phyloP scores from a whole-genome alignment of 805 yeast genomes.

The Kuraishia borneana region DNA sequence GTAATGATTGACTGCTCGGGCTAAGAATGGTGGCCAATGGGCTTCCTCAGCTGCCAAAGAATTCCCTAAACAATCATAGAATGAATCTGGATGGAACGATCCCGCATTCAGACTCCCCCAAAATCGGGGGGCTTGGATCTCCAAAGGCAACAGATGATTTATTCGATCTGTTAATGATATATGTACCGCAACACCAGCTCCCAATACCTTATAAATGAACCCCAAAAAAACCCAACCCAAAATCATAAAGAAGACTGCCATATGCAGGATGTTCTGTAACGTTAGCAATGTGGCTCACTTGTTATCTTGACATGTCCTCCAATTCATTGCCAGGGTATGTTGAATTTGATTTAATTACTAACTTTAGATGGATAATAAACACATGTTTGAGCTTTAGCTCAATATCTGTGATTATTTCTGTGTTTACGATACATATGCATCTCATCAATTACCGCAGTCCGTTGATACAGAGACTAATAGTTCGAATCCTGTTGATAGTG shows the following conservation, averaged over 20 bases:
- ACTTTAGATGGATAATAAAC: too few relatives aligned
- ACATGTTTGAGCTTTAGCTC: too few relatives aligned
- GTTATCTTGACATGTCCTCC: too few relatives aligned
- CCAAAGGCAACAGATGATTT: constrained; percentile 19
- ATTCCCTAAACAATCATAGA: constrained; percentile 45
- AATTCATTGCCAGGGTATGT: too few relatives aligned
- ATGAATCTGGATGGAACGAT: constrained; percentile 59
- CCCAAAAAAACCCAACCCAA: background rate
- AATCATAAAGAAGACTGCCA: background rate
- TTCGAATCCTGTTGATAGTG: constrained; percentile 71
- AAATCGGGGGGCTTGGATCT: constrained; percentile 13
- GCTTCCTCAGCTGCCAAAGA: constrained; percentile 40
- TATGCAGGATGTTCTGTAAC: constrained; percentile 14
- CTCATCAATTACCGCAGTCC: constrained; percentile 77
- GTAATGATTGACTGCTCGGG: constrained; percentile 32
- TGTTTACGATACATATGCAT: constrained; percentile 38
- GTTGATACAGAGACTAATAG: constrained; percentile 71
- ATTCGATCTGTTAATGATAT: constrained; percentile 21
- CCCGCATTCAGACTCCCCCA: constrained; percentile 37
- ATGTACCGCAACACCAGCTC: constrained; percentile 22
- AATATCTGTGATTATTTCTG: constrained; percentile 27
- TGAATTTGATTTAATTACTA: too few relatives aligned
- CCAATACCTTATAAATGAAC: background rate
- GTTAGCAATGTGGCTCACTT: too few relatives aligned
- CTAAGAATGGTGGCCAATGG: constrained; percentile 63